Evolutionary conservation across 1,284 basidiomycete genomes (phyloP).

Genomic region (Lentinula novae-zelandiae): DNA sequence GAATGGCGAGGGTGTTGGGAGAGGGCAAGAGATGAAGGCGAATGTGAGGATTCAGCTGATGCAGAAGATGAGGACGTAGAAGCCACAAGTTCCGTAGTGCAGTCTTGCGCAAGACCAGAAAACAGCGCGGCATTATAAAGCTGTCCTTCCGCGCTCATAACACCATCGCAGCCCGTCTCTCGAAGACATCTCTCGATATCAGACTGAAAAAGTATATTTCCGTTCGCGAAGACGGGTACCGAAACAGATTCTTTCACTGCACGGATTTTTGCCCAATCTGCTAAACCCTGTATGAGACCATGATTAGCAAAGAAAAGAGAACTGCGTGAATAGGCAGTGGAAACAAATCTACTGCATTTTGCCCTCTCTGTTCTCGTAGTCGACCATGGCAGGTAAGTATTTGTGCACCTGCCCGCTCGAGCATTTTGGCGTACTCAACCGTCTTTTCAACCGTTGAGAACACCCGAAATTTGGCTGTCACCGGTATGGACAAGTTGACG

Average conservation of each 20-base stretch:
- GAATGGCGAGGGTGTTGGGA: slow-evolving; percentile 55
- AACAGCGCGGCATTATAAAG: slow-evolving; percentile 93
- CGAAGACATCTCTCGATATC: slow-evolving; percentile 80
- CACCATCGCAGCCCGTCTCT: slow-evolving; percentile 83
- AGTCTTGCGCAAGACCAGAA: slow-evolving; percentile 24
- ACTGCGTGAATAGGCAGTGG: background rate
- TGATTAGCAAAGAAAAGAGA: slow-evolving; percentile 5
- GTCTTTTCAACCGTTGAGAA: slow-evolving; percentile 87
- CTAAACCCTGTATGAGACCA: slow-evolving; percentile 58
- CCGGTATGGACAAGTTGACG: slow-evolving; percentile 79
- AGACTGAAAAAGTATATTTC: slow-evolving; percentile 86
- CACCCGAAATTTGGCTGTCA: slow-evolving; percentile 95
- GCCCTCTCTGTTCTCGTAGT: slow-evolving; percentile 88
- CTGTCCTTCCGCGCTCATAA: slow-evolving; percentile 96
- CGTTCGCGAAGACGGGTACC: slow-evolving; percentile 95
- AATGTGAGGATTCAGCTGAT: background rate
- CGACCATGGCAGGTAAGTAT: slow-evolving; percentile 94
- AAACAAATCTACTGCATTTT: slow-evolving; percentile 45
- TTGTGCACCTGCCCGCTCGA: slow-evolving; percentile 93
- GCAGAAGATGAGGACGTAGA: slow-evolving; percentile 12
- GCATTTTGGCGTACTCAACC: slow-evolving; percentile 90
- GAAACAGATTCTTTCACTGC: slow-evolving; percentile 86
- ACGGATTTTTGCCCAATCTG: slow-evolving; percentile 82
- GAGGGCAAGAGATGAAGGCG: slow-evolving; percentile 23
- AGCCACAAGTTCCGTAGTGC: slow-evolving; percentile 1